Evolutionary conservation across 1,284 basidiomycete species (phyloP), one percentile per base, ranked within the genome.

Genomic region (Heterobasidion occidentale): DNA sequence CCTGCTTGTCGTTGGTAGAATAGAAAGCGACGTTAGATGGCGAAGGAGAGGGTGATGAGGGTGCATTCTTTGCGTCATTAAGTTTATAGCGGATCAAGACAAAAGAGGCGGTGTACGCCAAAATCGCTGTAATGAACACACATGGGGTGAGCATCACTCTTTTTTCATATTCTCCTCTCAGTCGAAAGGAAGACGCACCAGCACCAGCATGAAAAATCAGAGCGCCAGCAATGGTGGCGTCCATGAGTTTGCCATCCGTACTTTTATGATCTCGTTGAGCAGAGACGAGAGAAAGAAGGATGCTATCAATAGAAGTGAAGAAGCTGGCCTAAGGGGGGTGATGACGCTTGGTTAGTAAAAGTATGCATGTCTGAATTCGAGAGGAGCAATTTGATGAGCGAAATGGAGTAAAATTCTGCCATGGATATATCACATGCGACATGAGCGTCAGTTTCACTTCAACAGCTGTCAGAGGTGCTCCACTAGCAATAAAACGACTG

Each of bases 191-290:
- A 48, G 11, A 59, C 67, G 54, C 56, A 72, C 71, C 67, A 9
- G 68, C 66, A 50, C 68, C 71, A 36, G 65, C 65, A 55, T 75
- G 72, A 46, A 74, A 68, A 33, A 74, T 65, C 33, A 74, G 64
- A 9, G 73, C 67, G 46, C 72, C 69, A 6, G 70, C 62, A 14
- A 74, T 63, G 17, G 63, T 62, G 19, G 70, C 69, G 46, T 67
- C 64, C 34, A 67, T 64, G 14, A 70, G 61, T 53, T 65, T 58
- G 36, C 62, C 63, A 0, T 62, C 60, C 14, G 36, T 50, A 7
- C 62, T 62, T 48, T 62, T 58, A 14, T 59, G 56, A 12, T 63
- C 60, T 1, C 63, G 60, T 2, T 59, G 58, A 8, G 66, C 61
- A 7, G 15, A 12, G 15, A 67, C 66, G 11, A 73, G 63, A 8